Conservation (phyloP, 371 early-diverging fungal species). For the Mucor velutinosus region DNA sequence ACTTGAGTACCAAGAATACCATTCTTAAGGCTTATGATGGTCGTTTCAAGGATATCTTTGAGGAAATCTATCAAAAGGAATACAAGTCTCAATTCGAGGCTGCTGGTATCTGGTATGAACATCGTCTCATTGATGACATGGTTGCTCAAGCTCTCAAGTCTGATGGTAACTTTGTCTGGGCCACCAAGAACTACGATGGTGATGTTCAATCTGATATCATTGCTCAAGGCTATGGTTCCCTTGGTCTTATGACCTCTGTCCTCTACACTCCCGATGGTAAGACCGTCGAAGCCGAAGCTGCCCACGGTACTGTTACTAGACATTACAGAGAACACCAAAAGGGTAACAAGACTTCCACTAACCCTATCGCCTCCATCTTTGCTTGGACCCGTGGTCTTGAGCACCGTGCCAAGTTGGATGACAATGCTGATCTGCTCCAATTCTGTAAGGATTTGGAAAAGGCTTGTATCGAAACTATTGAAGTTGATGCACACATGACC, state of each 20-base stretch:
- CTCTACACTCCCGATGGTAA: constrained; percentile 94
- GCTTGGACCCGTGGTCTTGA: constrained; percentile 97
- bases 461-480: constrained; percentile 90
- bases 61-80: constrained; percentile 80
- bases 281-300: constrained; percentile 96
- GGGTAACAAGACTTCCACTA: constrained; percentile 88
- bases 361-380: constrained; percentile 97
- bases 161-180: constrained; percentile 94
- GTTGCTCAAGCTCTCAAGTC: constrained; percentile 97
- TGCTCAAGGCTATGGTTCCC: constrained; percentile 92
- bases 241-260: constrained; percentile 96
- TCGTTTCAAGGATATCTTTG: constrained; percentile 97
- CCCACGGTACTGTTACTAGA: constrained; percentile 96
- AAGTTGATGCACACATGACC: constrained; percentile 88
- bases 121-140: constrained; percentile 97
- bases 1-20: constrained; percentile 97
- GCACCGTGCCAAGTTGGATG: constrained; percentile 94
- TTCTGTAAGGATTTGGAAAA: constrained; percentile 85
- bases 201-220: constrained; percentile 94
- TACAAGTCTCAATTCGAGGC: constrained; percentile 77
- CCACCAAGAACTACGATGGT: constrained; percentile 96
- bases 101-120: constrained; percentile 93
- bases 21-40: constrained; percentile 97
- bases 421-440: constrained; percentile 69
- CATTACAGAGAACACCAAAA: constrained; percentile 98